Base-by-base conservation (phyloP, 108 stramenopile genomes). In the Cyclotella cryptica region DNA sequence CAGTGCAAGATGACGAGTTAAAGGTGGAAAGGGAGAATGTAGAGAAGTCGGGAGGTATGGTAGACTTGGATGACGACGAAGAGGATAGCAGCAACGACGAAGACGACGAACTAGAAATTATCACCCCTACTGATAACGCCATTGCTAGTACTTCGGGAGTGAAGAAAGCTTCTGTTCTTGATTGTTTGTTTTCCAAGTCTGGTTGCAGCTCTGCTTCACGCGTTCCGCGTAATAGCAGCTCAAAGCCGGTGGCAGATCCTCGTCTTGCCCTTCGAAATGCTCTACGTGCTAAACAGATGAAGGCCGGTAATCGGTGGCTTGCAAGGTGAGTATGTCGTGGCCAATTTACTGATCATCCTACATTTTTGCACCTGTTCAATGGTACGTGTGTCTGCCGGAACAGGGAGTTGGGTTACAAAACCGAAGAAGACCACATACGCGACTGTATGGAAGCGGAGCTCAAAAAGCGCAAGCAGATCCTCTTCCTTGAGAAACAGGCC, bases 391-490 rank as follows among this genome's bases (percentile, higher is more conserved):
- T 35, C 4, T 35, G 35, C 27, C 42, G 13, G 41, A 40, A 49
- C 67, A 93, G 90, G 5, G 95, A 96, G 78, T 75, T 96, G 35
- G 93, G 92, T 18, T 96, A 96, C 83, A 88, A 90, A 53, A 90
- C 67, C 17, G 90, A 86, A 69, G 74, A 92, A 72, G 95, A 94
- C 30, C 95, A 96, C 72, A 74, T 96, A 44, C 80, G 87, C 43
- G 95, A 96, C 67, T 96, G 95, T 58, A 69, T 77, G 41, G 58
- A 64, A 47, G 77, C 73, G 3, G 95, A 92, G 52, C 77, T 85
- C 6, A 77, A 85, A 63, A 94, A 94, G 79, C 88, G 88, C 1
- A 77, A 74, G 15, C 74, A 84, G 29, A 78, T 88, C 13, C 29
- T 90, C 3, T 41, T 77, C 17, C 47, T 59, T 60, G 94, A 95